phyloP scores from a whole-genome alignment of 2,329 filamentous ascomycete species.

The Exophiala alcalophila region DNA sequence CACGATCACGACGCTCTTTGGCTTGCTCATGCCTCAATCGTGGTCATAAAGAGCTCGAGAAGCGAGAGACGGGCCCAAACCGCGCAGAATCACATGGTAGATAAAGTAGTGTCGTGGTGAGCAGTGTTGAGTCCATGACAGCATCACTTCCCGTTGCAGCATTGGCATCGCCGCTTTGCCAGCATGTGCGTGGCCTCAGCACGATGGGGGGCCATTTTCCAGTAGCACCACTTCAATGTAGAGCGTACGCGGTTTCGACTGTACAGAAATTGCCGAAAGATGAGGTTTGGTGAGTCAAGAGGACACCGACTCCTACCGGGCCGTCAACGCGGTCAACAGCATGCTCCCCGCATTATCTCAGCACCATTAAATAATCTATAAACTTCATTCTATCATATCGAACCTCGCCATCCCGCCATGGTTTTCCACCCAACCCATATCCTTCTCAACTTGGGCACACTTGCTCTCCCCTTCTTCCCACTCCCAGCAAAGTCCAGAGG shows the following conservation, averaged over 20 bases:
- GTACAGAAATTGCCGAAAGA: no score
- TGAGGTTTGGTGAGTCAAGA: no score
- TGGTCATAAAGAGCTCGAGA: constrained; percentile 1
- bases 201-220: no score
- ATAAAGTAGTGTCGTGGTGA: constrained; percentile 1
- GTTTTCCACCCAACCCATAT: constrained; percentile 59
- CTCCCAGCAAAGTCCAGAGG: constrained; percentile 29
- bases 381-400: constrained; percentile 14
- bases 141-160: constrained; percentile 24
- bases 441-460: constrained; percentile 47
- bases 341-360: no score
- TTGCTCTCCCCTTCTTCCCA: constrained; percentile 36
- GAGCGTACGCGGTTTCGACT: no score
- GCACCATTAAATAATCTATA: background rate
- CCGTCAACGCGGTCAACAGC: no score
- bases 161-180: no score
- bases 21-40: constrained; percentile 27
- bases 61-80: background rate
- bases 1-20: constrained; percentile 53
- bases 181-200: no score
- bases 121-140: constrained; percentile 25
- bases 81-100: constrained; percentile 16
- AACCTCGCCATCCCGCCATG: constrained; percentile 37
- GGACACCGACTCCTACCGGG: no score
- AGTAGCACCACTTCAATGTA: no score